Conservation (phyloP, 2,329 filamentous ascomycete genomes). For the Colletotrichum lupini region DNA sequence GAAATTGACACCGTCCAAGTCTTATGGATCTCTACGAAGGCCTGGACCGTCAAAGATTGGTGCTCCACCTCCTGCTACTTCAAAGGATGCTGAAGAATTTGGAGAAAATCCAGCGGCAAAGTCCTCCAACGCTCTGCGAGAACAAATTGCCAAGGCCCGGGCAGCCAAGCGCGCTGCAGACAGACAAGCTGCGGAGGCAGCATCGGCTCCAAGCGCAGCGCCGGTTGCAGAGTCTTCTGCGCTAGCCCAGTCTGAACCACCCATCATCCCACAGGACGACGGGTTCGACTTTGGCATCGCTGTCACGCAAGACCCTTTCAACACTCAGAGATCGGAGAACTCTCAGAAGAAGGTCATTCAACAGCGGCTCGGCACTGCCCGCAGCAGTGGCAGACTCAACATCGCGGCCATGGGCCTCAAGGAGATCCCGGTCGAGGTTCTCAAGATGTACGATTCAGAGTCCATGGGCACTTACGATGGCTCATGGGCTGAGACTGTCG, state of each 20-base stretch:
- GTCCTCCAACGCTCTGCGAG: slow-evolving; percentile 83
- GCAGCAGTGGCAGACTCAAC: slow-evolving; percentile 84
- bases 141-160: slow-evolving; percentile 93
- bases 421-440: slow-evolving; percentile 82
- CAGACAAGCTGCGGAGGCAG: slow-evolving; percentile 43
- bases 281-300: slow-evolving; percentile 58
- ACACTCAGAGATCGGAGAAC: slow-evolving; percentile 68
- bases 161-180: slow-evolving; percentile 75
- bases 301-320: slow-evolving; percentile 72
- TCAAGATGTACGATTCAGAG: slow-evolving; percentile 90
- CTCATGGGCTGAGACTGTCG: slow-evolving; percentile 92
- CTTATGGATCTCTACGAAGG: slow-evolving; percentile 25
- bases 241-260: slow-evolving; percentile 32
- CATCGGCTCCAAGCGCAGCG: neutral
- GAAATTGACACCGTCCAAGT: slow-evolving; percentile 26
- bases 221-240: neutral
- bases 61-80: neutral
- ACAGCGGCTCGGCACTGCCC: slow-evolving; percentile 77
- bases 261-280: slow-evolving; percentile 58
- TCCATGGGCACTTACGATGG: slow-evolving; percentile 70
- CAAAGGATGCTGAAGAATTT: slow-evolving; percentile 42
- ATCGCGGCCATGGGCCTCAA: slow-evolving; percentile 86
- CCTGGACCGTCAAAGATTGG: slow-evolving; percentile 14
- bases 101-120: slow-evolving; percentile 56
- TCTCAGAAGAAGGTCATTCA: slow-evolving; percentile 75